Evolutionary conservation across 2,329 filamentous ascomycete genomes (phyloP).

Genomic region (Calonectria hawksworthii): DNA sequence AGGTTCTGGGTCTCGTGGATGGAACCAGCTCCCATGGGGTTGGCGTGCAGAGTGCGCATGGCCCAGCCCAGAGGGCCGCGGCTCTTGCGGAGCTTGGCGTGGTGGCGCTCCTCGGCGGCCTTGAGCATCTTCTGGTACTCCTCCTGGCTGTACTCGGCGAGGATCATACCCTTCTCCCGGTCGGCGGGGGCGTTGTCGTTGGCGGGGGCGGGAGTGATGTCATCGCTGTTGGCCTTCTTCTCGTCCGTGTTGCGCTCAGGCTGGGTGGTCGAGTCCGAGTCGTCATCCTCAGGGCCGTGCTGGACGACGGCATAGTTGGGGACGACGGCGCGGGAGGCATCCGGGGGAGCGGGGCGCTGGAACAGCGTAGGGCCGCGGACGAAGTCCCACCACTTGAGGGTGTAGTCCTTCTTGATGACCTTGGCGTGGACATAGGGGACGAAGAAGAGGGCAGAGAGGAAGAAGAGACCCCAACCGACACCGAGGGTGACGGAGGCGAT

Average conservation of each 20-base stretch:
- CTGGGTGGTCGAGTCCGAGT: constrained; percentile 36
- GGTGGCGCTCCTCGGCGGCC: constrained; percentile 69
- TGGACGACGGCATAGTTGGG: constrained; percentile 86
- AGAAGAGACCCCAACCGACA: constrained; percentile 69
- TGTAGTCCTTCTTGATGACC: constrained; percentile 77
- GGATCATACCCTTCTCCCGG: constrained; percentile 60
- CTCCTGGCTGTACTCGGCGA: constrained; percentile 58
- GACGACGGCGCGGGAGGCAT: constrained; percentile 69
- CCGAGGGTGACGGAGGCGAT: constrained; percentile 77
- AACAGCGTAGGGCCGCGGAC: constrained; percentile 75
- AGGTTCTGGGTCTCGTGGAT: constrained; percentile 84
- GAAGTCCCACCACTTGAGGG: constrained; percentile 74
- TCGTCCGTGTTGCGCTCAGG: constrained; percentile 18
- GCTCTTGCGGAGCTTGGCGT: constrained; percentile 73
- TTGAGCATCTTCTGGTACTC: constrained; percentile 74
- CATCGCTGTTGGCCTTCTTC: constrained; percentile 28
- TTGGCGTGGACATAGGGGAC: constrained; percentile 77
- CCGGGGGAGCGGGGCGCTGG: constrained; percentile 67
- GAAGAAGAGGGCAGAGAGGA: constrained; percentile 78
- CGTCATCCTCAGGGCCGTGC: constrained; percentile 60
- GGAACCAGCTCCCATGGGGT: constrained; percentile 79
- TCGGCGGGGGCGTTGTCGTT: constrained; percentile 37
- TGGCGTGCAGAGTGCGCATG: constrained; percentile 81
- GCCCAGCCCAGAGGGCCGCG: constrained; percentile 84
- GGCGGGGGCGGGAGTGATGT: constrained; percentile 59